A percentile compares a stretch with the other conserved stretches of the same genome.
Evolutionary conservation across 176 grass and related monocot species (phyloP).

Genomic region (Bolboschoenus planiculmis): DNA sequence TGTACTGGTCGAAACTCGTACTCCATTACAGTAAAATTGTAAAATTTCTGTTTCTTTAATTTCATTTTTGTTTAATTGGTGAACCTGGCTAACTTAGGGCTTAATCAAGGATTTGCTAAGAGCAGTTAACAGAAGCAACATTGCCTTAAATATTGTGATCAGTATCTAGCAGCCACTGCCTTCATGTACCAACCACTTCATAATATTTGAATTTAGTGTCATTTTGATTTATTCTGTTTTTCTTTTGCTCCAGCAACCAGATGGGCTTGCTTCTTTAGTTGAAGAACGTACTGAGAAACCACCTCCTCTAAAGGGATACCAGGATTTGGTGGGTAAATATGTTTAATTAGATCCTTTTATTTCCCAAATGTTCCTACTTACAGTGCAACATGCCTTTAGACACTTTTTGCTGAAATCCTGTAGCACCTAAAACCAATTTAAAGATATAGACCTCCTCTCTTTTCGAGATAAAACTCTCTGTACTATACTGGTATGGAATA

Average conservation of each 20-base stretch:
- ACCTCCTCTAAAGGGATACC: conserved; percentile 36
- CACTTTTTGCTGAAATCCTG: background rate
- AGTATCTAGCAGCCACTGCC: background rate
- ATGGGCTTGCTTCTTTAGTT: conserved; percentile 33
- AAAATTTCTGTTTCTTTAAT: background rate
- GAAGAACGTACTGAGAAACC: conserved; percentile 9
- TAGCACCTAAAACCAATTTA: background rate
- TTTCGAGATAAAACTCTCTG: background rate
- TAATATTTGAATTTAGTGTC: background rate
- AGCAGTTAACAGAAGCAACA: background rate
- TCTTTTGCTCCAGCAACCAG: conserved; percentile 54
- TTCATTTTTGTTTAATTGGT: background rate
- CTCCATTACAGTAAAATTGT: background rate
- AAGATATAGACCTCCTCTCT: background rate
- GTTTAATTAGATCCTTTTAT: conserved; percentile 6
- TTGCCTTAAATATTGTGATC: background rate
- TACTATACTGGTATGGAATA: background rate
- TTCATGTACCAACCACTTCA: background rate
- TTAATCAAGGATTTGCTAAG: background rate
- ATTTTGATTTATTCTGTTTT: conserved; percentile 18
- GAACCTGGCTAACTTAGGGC: background rate
- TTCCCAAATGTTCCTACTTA: background rate
- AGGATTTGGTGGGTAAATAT: conserved; percentile 34
- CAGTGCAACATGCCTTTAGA: background rate
- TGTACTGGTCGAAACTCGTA: background rate